Conservation (phyloP, 352 stramenopile species). For the Phytophthora rubi region DNA sequence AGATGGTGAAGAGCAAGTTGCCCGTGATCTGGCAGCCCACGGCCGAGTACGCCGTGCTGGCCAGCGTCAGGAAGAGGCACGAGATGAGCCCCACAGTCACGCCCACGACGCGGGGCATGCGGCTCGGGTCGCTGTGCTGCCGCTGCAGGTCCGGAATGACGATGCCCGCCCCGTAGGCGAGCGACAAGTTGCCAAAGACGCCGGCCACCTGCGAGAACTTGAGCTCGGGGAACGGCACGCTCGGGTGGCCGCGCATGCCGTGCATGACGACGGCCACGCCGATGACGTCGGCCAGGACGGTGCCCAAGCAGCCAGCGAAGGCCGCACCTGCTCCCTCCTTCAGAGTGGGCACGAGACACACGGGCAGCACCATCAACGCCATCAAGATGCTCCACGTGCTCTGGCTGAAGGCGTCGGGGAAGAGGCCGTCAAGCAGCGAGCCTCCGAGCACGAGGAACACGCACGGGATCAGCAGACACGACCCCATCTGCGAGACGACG, state of each 20-base stretch:
- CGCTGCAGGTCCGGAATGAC: constrained; percentile 15
- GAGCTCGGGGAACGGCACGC: constrained; percentile 8
- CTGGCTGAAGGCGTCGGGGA: constrained; percentile 8
- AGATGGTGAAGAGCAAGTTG: constrained; percentile 58
- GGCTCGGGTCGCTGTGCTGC: constrained; percentile 14
- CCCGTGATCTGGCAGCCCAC: constrained; percentile 57
- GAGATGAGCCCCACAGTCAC: constrained; percentile 31
- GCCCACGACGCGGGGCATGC: constrained; percentile 9
- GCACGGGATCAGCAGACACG: constrained; percentile 15
- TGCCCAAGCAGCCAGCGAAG: constrained; percentile 8
- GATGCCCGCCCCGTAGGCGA: constrained; percentile 8
- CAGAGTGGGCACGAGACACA: constrained; percentile 9
- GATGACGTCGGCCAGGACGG: constrained; percentile 10
- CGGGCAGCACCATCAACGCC: constrained; percentile 10
- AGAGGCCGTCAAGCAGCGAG: constrained; percentile 10
- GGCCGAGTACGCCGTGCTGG: constrained; percentile 42
- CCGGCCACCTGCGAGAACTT: constrained; percentile 18
- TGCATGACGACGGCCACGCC: constrained; percentile 11
- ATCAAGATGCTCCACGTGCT: constrained; percentile 13
- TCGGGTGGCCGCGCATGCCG: constrained; percentile 13
- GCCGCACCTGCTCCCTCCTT: constrained; percentile 10
- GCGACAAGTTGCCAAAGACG: constrained; percentile 14
- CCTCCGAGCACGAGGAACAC: constrained; percentile 13
- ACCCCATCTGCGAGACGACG: constrained; percentile 20
- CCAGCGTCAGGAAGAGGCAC: constrained; percentile 36